Evolutionary conservation across 352 stramenopile genomes (phyloP), one percentile per base, ranked within the genome.

Genomic region (Peronosclerospora sorghi): DNA sequence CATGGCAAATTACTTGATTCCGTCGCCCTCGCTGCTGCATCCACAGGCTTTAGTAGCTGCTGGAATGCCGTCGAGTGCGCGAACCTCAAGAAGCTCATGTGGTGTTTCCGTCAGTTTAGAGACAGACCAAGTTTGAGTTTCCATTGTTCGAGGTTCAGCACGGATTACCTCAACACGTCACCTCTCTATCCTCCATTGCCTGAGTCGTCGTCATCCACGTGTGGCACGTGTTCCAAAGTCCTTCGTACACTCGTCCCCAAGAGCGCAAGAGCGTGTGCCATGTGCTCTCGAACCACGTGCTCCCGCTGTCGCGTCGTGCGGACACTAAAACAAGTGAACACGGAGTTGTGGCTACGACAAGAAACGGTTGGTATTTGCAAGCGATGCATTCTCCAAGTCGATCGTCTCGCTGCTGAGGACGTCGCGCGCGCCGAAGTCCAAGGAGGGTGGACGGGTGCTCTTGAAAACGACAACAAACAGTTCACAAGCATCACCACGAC

Each of bases 51-150:
- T 20, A 48, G 70, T 15, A 73, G 59, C 40, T 72, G 57, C 10
- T 75, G 65, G 65, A 76, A 76, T 30, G 36, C 59, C 4, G 48
- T 73, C 28, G 62, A 72, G 41, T 70, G 55, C 35, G 59, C 54
- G 12, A 56, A 71, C 21, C 42, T 65, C 23, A 73, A 73, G 36
- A 77, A 77, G 41, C 54, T 73, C 34, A 62, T 69, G 59, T 79
- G 62, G 64, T 57, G 32, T 20, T 57, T 64, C 15, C 50, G 51
- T 21, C 50, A 54, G 15, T 46, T 8, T 59, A 45, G 7, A 45
- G 35, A 41, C 55, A 37, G 2, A 59, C 55, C 34, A 2, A 60
- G 45, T 42, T 53, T 41, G 32, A 56, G 45, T 20, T 20, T 57
- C 3, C 52, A 37, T 17, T 59, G 44, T 19, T 52, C 55, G 7